Evolutionary conservation across 345 rosid species (phyloP).

Genomic region (Orychophragmus violaceus): DNA sequence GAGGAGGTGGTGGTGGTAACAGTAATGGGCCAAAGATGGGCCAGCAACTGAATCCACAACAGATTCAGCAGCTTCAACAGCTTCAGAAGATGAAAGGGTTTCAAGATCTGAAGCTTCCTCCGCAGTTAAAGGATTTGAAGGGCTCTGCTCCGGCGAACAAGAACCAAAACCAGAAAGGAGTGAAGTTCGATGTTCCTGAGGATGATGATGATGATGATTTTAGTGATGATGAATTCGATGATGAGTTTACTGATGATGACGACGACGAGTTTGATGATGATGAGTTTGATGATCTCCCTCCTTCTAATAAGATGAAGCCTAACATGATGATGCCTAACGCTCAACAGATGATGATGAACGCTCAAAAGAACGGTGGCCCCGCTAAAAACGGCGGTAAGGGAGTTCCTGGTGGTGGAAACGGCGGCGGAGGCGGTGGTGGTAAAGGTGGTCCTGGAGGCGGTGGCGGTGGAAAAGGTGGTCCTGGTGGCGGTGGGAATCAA

Average conservation of each 20-base stretch:
- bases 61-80: constrained; percentile 51
- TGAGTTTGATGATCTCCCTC: constrained; percentile 41
- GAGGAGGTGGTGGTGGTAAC: constrained; percentile 34
- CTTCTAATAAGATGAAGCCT: constrained; percentile 45
- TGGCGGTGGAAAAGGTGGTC: constrained; percentile 23
- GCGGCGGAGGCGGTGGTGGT: constrained; percentile 25
- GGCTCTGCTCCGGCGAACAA: constrained; percentile 33
- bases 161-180: constrained; percentile 42
- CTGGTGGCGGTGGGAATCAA: constrained; percentile 36
- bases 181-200: constrained; percentile 39
- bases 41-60: constrained; percentile 40
- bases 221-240: constrained; percentile 37
- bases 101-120: constrained; percentile 64
- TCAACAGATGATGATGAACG: constrained; percentile 37
- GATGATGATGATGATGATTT: constrained; percentile 48
- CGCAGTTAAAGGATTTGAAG: constrained; percentile 54
- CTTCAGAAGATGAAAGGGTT: constrained; percentile 62
- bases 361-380: constrained; percentile 44
- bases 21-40: constrained; percentile 43
- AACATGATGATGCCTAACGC: constrained; percentile 34
- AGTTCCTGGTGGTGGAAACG: not conserved
- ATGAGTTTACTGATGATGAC: constrained; percentile 38
- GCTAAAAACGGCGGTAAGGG: constrained; percentile 37
- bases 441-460: constrained; percentile 32
- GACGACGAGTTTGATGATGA: constrained; percentile 35